A percentile compares a stretch with the other conserved stretches of the same genome.
Evolutionary conservation across 2,329 filamentous ascomycete genomes (phyloP).

Genomic region (Pseudocercospora pini-densiflorae): DNA sequence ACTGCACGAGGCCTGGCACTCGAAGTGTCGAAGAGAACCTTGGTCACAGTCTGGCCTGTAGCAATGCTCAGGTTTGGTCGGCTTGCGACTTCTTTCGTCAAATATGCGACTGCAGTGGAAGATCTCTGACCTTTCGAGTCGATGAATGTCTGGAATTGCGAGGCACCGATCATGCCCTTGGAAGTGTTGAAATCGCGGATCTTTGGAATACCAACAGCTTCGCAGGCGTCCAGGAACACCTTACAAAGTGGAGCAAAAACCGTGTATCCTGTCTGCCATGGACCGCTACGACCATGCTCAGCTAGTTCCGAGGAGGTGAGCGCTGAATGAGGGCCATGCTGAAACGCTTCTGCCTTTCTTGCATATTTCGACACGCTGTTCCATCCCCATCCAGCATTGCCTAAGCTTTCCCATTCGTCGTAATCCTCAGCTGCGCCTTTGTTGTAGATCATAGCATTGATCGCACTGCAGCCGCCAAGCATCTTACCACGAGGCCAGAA

Average conservation of each 20-base stretch:
- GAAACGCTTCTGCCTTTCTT: conserved; percentile 18
- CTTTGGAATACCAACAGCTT: conserved; percentile 27
- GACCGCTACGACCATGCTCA: conserved; percentile 21
- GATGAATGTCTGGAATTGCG: conserved; percentile 28
- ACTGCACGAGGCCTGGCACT: conserved; percentile 24
- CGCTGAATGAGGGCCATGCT: conserved; percentile 7
- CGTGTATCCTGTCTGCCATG: conserved; percentile 28
- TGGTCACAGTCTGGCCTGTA: conserved; percentile 27
- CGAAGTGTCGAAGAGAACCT: conserved; percentile 28
- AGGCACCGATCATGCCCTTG: conserved; percentile 26
- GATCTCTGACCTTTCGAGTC: conserved; percentile 29
- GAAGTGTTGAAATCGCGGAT: conserved; percentile 25
- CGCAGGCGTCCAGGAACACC: conserved; percentile 26
- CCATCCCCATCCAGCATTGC: conserved; percentile 20
- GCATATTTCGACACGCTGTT: conserved; percentile 15
- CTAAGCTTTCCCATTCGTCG: conserved; percentile 24
- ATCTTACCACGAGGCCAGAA: conserved; percentile 22
- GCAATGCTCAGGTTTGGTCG: conserved; percentile 29
- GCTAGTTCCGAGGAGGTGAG: conserved; percentile 13
- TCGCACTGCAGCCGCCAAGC: conserved; percentile 22
- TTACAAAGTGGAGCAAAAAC: conserved; percentile 13
- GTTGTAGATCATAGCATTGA: conserved; percentile 28
- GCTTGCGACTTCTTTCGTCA: conserved; percentile 26
- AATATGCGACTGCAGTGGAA: conserved; percentile 27
- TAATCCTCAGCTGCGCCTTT: conserved; percentile 23